Base-by-base conservation (phyloP, 371 early-diverging fungal genomes). In the Mortierella polycephala region DNA sequence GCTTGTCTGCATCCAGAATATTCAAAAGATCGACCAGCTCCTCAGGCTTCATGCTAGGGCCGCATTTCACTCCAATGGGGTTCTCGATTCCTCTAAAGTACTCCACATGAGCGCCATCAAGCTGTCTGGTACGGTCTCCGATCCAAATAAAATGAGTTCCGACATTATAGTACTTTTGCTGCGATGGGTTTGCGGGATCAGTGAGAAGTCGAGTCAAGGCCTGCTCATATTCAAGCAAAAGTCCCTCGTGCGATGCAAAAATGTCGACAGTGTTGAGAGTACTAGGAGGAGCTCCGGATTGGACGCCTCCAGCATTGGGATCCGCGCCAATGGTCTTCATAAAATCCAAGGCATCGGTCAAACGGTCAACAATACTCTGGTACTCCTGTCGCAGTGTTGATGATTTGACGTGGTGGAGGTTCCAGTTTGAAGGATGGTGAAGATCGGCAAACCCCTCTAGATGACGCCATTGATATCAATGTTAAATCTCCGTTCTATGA, bases 111-210 rank as follows among this genome's bases (percentile, higher is more conserved):
- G 95, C 99, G 45, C 96, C 96, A 81, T 95, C 91, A 10, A 96
- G 88, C 77, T 98, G 97, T 21, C 99, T 90, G 9, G 99, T 98
- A 57, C 99, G 91, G 83, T 98, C 99, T 23, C 99, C 99, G 63
- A 98, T 95, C 99, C 99, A 98, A 82, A 98, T 85, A 82, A 96
- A 97, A 82, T 98, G 97, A 6, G 96, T 87, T 13, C 95, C 94
- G 11, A 94, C 75, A 81, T 94, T 92, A 86, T 92, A 91, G 76
- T 82, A 86, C 75, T 65, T 68, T 60, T 71, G 63, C 86, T 90
- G 75, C 82, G 90, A 81, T 73, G 90, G 64, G 41, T 82, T 84
- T 16, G 50, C 21, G 18, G 66, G 62, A 69, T 81, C 74, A 69
- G 84, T 49, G 85, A 91, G 81, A 45, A 83, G 66, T 7, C 96